Evolutionary conservation across 345 rosid genomes (phyloP).

Genomic region (Passiflora organensis): DNA sequence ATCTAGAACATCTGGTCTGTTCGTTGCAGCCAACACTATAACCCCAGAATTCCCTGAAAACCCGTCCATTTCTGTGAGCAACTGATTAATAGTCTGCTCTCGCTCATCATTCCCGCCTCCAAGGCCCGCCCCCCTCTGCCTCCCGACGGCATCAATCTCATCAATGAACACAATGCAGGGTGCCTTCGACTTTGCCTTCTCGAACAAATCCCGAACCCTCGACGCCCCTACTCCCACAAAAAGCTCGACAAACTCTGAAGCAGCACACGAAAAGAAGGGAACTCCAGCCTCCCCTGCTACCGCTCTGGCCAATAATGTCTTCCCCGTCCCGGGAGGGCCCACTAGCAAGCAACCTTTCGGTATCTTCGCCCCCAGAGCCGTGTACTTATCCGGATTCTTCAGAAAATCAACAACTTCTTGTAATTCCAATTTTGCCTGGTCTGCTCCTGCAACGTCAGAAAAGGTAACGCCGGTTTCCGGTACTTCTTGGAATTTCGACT

Average conservation of each 20-base stretch:
- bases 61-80: constrained; percentile 92
- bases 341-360: constrained; percentile 80
- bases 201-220: constrained; percentile 81
- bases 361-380: constrained; percentile 76
- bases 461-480: constrained; percentile 63
- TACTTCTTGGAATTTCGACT: constrained; percentile 40
- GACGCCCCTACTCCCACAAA: constrained; percentile 90
- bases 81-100: constrained; percentile 82
- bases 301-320: constrained; percentile 74
- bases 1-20: constrained; percentile 83
- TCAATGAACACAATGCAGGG: no score
- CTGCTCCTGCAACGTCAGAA: constrained; percentile 73
- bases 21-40: constrained; percentile 86
- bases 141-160: constrained; percentile 80
- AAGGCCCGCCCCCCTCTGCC: constrained; percentile 93
- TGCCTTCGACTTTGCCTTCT: constrained; percentile 16
- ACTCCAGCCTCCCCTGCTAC: constrained; percentile 89
- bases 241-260: constrained; percentile 79
- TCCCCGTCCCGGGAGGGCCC: constrained; percentile 50
- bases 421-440: constrained; percentile 66
- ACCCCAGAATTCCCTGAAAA: constrained; percentile 85
- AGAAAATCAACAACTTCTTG: constrained; percentile 83
- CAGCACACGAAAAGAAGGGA: constrained; percentile 79
- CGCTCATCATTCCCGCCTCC: constrained; percentile 97
- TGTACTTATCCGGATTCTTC: constrained; percentile 79